Percentiles rank a stretch among this genome's conserved stretches.
phyloP scores from a whole-genome alignment of 768 basidiomycete species.

The Termitomyces sp. region DNA sequence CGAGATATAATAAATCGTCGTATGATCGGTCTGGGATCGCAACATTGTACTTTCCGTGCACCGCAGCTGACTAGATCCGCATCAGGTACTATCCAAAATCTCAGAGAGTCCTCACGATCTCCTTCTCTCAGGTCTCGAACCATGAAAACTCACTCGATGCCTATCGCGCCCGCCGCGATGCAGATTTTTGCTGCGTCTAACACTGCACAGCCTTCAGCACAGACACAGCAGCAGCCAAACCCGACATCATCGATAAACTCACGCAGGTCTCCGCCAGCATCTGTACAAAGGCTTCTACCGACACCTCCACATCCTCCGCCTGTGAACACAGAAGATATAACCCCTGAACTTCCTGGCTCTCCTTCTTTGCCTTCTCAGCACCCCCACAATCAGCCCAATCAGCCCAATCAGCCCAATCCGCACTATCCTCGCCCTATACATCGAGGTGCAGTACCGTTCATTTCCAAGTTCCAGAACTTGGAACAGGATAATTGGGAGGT shows the following conservation, averaged over 20 bases:
- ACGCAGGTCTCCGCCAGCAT: conserved; percentile 38
- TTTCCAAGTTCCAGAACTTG: conserved; percentile 49
- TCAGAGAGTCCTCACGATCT: conserved; percentile 49
- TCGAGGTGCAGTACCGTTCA: conserved; percentile 53
- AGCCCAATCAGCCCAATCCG: conserved; percentile 33
- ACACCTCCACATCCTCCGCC: conserved; percentile 42
- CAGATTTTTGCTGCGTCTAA: conserved; percentile 45
- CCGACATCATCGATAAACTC: conserved; percentile 41
- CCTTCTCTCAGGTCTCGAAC: conserved; percentile 51
- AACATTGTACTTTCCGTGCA: not conserved
- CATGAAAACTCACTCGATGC: conserved; percentile 58
- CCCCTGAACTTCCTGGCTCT: conserved; percentile 30
- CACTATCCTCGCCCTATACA: conserved; percentile 67
- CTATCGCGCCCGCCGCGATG: conserved; percentile 55
- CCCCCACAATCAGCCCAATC: conserved; percentile 25
- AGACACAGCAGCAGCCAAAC: conserved; percentile 40
- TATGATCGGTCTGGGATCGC: conserved; percentile 14
- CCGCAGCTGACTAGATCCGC: conserved; percentile 24
- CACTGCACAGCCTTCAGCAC: conserved; percentile 36
- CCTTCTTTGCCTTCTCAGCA: conserved; percentile 32
- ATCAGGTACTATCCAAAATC: conserved; percentile 38
- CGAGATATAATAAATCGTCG: conserved; percentile 12
- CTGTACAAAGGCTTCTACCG: conserved; percentile 35
- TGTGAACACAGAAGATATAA: conserved; percentile 24
- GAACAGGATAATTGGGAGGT: conserved; percentile 60